phyloP scores from a whole-genome alignment of 345 rosid species.

The Syzygium jambos region DNA sequence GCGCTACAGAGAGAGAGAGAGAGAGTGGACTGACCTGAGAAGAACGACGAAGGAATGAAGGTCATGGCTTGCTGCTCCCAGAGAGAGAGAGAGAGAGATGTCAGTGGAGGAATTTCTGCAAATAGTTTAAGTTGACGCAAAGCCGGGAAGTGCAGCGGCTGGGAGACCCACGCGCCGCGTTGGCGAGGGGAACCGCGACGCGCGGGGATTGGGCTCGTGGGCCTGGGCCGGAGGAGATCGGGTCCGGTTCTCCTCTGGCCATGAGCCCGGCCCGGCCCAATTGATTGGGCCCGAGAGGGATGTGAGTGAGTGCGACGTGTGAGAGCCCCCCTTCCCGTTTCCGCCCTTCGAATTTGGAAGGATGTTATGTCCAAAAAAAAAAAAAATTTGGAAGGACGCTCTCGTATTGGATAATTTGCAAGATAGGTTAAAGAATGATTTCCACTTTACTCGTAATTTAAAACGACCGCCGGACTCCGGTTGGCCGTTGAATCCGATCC shows the following conservation, averaged over 20 bases:
- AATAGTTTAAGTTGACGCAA: neutral
- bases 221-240: too few relatives aligned
- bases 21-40: neutral
- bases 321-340: neutral
- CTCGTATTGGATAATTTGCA: neutral
- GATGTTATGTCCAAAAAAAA: too few relatives aligned
- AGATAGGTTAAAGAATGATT: neutral
- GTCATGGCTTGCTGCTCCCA: neutral
- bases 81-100: neutral
- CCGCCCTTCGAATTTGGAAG: neutral
- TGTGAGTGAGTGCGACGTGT: neutral
- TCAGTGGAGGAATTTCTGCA: neutral
- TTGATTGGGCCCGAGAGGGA: neutral
- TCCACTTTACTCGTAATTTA: neutral
- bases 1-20: neutral
- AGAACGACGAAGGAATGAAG: neutral
- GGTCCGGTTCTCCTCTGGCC: neutral
- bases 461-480: neutral
- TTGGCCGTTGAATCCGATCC: neutral
- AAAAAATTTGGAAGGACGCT: neutral
- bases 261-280: neutral
- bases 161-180: neutral
- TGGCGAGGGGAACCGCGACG: neutral
- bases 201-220: neutral
- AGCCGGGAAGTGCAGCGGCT: neutral